Percentiles rank a stretch among this genome's conserved stretches.
phyloP scores from a whole-genome alignment of 805 yeast genomes.

The Maudiozyma serrabonitensis region DNA sequence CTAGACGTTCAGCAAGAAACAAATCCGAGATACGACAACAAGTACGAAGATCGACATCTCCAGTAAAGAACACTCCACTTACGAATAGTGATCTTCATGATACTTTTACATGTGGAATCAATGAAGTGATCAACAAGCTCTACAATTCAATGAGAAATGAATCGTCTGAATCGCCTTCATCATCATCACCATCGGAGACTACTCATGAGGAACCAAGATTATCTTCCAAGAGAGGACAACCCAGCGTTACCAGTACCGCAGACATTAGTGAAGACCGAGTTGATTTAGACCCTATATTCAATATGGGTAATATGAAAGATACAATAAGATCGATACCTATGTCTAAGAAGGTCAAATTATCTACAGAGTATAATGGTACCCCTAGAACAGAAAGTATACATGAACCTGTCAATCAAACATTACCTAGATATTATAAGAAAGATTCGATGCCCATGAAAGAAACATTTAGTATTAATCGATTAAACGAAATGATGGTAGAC shows the following conservation, averaged over 20 bases:
- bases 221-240: not conserved
- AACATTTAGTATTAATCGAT: slow-evolving; percentile 9
- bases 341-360: slow-evolving; percentile 1
- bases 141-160: not conserved
- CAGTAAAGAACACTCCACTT: slow-evolving; percentile 17
- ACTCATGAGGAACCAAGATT: not conserved
- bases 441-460: slow-evolving; percentile 8
- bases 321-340: slow-evolving; percentile 15
- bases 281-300: slow-evolving; percentile 12
- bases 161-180: not conserved
- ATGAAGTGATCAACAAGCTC: not conserved
- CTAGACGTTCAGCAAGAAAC: slow-evolving; percentile 19
- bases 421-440: slow-evolving; percentile 20
- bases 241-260: not conserved
- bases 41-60: slow-evolving; percentile 17
- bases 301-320: slow-evolving; percentile 20
- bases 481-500: slow-evolving; percentile 4
- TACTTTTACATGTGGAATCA: not conserved
- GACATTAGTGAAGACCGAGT: not conserved
- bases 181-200: no score
- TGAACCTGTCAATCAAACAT: slow-evolving; percentile 22
- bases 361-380: not conserved
- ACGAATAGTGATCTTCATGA: slow-evolving; percentile 2
- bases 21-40: slow-evolving; percentile 12
- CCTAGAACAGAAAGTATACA: slow-evolving; percentile 11